phyloP scores from a whole-genome alignment of 768 basidiomycete species.

The Boletus subcaerulescens region DNA sequence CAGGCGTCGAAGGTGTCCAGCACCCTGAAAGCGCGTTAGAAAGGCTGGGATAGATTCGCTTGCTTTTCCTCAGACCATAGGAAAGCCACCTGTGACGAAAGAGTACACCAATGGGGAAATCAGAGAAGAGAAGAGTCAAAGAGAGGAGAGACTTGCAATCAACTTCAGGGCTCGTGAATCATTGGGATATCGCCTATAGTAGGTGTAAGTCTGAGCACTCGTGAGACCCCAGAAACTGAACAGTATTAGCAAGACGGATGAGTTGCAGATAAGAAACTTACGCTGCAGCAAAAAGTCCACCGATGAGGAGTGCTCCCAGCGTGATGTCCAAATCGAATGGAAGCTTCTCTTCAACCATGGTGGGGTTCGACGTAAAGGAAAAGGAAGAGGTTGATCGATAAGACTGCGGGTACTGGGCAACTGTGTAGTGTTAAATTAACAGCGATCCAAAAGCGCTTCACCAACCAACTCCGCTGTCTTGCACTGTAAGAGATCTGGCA shows the following conservation, averaged over 20 bases:
- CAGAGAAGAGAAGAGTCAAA: slow-evolving; percentile 24
- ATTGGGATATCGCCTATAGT: slow-evolving; percentile 38
- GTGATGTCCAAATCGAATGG: slow-evolving; percentile 41
- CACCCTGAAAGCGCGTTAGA: slow-evolving; percentile 17
- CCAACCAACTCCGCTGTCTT: background rate
- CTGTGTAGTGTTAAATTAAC: background rate
- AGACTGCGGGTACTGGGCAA: background rate
- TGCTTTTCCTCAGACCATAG: slow-evolving; percentile 11
- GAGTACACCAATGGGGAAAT: slow-evolving; percentile 19
- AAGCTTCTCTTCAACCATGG: background rate
- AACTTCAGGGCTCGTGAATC: slow-evolving; percentile 36
- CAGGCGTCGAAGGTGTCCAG: slow-evolving; percentile 55
- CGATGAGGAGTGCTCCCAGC: slow-evolving; percentile 54
- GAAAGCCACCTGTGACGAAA: slow-evolving; percentile 30
- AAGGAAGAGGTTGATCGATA: background rate
- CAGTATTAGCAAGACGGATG: background rate
- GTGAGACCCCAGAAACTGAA: slow-evolving; percentile 55
- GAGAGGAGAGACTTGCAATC: slow-evolving; percentile 31
- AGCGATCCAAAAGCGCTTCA: background rate
- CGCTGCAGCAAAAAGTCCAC: slow-evolving; percentile 56
- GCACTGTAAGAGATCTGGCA: too few species aligned
- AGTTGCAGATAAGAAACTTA: slow-evolving; percentile 27
- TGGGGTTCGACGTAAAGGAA: background rate
- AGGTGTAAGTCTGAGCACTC: slow-evolving; percentile 50
- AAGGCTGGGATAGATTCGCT: background rate